Evolutionary conservation across 176 grass and related monocot species (phyloP).

Genomic region (Rhipidocladum racemiflorum): DNA sequence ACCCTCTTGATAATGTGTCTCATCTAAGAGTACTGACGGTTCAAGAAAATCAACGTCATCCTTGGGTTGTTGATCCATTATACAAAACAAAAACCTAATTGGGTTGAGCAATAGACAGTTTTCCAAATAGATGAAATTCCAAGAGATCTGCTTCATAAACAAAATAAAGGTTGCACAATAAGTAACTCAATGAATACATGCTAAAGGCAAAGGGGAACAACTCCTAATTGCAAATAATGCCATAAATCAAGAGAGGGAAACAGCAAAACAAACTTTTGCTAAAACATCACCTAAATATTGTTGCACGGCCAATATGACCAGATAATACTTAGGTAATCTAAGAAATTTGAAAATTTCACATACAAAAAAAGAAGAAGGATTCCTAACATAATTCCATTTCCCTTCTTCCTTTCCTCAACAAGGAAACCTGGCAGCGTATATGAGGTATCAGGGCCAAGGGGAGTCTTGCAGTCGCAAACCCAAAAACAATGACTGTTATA

Average conservation of each 20-base stretch:
- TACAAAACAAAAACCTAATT: slow-evolving; percentile 1
- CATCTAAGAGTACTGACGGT: slow-evolving; percentile 57
- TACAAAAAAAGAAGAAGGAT: too few relatives aligned
- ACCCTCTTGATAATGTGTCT: slow-evolving; percentile 62
- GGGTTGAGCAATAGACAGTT: neutral
- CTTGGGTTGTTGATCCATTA: slow-evolving; percentile 50
- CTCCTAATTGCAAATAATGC: neutral
- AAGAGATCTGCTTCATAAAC: slow-evolving; percentile 10
- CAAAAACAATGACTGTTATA: too few relatives aligned
- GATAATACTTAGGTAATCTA: too few relatives aligned
- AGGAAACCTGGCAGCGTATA: too few relatives aligned
- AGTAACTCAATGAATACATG: neutral
- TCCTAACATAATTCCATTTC: too few relatives aligned
- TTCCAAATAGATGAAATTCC: neutral
- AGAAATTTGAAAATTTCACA: too few relatives aligned
- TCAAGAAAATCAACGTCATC: slow-evolving; percentile 54
- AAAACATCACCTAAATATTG: neutral
- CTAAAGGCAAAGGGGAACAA: neutral
- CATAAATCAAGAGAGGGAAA: slow-evolving; percentile 8
- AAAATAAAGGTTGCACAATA: neutral
- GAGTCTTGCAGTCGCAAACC: too few relatives aligned
- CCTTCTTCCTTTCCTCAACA: too few relatives aligned
- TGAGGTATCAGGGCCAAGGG: too few relatives aligned
- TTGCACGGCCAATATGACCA: neutral
- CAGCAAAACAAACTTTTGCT: neutral